These are phyloP conservation scores for Penicillium riverlandense DNA, from an alignment of 495 filamentous ascomycete genomes.

Conservation along the genomic window DNA sequence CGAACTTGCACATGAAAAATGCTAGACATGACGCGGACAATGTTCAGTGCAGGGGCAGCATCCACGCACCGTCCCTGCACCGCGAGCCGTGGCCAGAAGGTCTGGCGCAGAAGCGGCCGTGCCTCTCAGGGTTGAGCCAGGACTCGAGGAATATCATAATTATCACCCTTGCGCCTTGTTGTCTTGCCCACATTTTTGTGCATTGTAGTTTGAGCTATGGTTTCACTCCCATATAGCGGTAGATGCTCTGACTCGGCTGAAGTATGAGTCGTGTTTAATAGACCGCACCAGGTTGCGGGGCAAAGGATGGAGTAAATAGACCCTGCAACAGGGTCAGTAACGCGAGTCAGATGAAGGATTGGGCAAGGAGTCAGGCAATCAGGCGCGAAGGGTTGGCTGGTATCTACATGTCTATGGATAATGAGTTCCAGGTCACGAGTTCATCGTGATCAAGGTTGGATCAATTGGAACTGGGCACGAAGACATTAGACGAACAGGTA, in stretches of 20 bases:
- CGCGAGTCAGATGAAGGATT: not conserved
- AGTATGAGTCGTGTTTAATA: conserved; percentile 11
- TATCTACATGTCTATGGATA: too few relatives aligned
- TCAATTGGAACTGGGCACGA: too few relatives aligned
- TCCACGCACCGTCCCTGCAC: conserved; percentile 3
- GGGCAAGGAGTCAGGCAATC: too few relatives aligned
- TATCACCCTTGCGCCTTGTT: conserved; percentile 8
- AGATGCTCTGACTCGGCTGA: not conserved
- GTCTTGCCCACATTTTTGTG: not conserved
- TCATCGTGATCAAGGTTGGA: too few relatives aligned
- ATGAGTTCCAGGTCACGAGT: too few relatives aligned
- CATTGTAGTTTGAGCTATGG: too few relatives aligned
- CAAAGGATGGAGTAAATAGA: too few relatives aligned
- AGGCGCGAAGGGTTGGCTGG: too few relatives aligned
- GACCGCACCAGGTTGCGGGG: conserved; percentile 1
- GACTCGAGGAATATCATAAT: conserved; percentile 11
- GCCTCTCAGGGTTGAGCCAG: not conserved
- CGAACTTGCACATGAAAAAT: conserved; percentile 10
- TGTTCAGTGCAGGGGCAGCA: not conserved
- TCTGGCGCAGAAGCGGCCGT: conserved; percentile 2
- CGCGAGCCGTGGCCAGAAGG: not conserved
- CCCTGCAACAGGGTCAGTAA: too few relatives aligned
- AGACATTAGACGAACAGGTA: too few relatives aligned
- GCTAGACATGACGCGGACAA: conserved; percentile 1
- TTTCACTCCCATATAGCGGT: too few relatives aligned